Conservation (phyloP, 495 filamentous ascomycete species). For the Platismatia glauca region DNA sequence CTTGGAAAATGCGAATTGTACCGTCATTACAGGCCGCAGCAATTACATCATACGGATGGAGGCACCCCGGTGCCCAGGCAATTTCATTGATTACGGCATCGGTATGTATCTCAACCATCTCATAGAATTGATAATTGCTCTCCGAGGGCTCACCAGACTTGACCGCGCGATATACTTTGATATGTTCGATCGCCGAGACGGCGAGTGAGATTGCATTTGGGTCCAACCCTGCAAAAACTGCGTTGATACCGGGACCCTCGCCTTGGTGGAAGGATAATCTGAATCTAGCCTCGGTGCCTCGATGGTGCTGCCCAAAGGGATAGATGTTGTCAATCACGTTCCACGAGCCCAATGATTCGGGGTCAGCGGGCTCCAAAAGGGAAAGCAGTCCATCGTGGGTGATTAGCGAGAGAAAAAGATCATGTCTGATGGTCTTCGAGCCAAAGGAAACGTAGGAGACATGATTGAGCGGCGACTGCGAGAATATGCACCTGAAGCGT, state of each 20-base stretch:
- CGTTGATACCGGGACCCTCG: constrained; percentile 64
- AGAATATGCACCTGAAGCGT: constrained; percentile 63
- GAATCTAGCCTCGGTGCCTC: constrained; percentile 80
- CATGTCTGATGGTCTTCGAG: constrained; percentile 63
- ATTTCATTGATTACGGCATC: constrained; percentile 77
- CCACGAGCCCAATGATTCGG: constrained; percentile 75
- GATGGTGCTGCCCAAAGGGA: constrained; percentile 48
- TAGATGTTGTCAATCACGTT: constrained; percentile 59
- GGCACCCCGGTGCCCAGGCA: constrained; percentile 83
- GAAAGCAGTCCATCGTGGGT: constrained; percentile 70
- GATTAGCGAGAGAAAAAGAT: constrained; percentile 75
- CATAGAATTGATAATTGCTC: constrained; percentile 58
- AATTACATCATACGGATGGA: constrained; percentile 77
- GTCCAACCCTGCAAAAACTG: constrained; percentile 65
- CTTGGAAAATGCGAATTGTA: constrained; percentile 71
- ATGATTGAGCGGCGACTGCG: constrained; percentile 46
- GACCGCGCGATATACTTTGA: constrained; percentile 68
- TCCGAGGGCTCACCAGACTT: constrained; percentile 30
- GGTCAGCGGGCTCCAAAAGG: constrained; percentile 77
- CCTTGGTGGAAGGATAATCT: constrained; percentile 78
- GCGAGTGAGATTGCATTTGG: constrained; percentile 65
- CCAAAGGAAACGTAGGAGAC: constrained; percentile 68
- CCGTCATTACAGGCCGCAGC: constrained; percentile 92
- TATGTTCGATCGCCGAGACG: constrained; percentile 72
- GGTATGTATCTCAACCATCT: constrained; percentile 58